Evolutionary conservation across 2,329 filamentous ascomycete genomes (phyloP).

Genomic region (Cytospora piceicola): DNA sequence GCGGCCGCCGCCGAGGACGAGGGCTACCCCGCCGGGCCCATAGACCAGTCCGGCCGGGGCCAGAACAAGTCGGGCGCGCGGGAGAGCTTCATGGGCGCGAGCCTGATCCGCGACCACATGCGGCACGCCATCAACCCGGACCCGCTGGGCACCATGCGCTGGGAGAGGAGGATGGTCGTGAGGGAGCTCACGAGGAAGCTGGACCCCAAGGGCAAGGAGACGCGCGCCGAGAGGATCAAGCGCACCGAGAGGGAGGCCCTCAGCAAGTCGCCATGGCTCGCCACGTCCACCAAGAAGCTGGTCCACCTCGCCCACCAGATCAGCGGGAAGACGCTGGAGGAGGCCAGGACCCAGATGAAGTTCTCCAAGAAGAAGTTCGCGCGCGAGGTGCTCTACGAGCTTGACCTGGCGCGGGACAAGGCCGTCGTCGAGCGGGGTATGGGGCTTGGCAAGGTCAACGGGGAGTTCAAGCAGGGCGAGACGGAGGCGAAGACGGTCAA

Average conservation of each 20-base stretch:
- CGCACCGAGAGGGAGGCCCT: constrained; percentile 61
- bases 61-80: constrained; percentile 37
- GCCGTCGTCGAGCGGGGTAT: constrained; percentile 83
- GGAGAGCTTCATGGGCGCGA: constrained; percentile 35
- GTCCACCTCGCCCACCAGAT: constrained; percentile 86
- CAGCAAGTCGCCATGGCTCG: constrained; percentile 71
- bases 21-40: constrained; percentile 10
- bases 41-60: constrained; percentile 43
- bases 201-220: constrained; percentile 56
- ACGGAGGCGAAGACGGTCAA: constrained; percentile 67
- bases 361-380: constrained; percentile 95
- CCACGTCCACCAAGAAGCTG: constrained; percentile 91
- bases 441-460: constrained; percentile 65
- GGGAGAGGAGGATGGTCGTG: constrained; percentile 84
- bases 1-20: constrained; percentile 34
- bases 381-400: constrained; percentile 74
- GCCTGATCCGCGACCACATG: constrained; percentile 56
- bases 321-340: constrained; percentile 87
- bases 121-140: constrained; percentile 73
- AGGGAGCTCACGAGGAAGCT: constrained; percentile 72
- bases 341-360: constrained; percentile 92
- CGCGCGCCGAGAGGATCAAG: constrained; percentile 68
- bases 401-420: constrained; percentile 79
- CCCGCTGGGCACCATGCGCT: constrained; percentile 70
- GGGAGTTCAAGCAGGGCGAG: constrained; percentile 39